phyloP scores from a whole-genome alignment of 106 monocot genomes.

The Phalaenopsis aphrodite region DNA sequence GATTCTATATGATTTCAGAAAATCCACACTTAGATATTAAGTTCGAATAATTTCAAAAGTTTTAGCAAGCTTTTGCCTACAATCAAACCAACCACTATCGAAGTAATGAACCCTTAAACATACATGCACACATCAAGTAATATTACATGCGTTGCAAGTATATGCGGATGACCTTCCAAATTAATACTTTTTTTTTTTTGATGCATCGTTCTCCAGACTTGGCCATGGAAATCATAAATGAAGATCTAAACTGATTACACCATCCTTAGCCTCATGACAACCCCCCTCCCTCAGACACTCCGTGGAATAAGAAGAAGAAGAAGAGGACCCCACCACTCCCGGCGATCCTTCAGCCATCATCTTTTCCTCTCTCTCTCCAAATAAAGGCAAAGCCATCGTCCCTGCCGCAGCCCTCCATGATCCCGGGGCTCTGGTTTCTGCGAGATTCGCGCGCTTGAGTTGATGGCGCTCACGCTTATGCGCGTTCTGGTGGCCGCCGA shows the following conservation, averaged over 20 bases:
- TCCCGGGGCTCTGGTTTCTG: background rate
- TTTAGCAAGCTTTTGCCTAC: too few species aligned
- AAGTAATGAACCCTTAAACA: too few species aligned
- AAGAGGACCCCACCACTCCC: background rate
- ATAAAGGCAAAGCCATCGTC: background rate
- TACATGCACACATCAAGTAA: too few species aligned
- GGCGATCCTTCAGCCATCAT: background rate
- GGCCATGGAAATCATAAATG: background rate
- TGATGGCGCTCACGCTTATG: slow-evolving; percentile 73
- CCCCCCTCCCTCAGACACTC: background rate
- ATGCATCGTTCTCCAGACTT: too few species aligned
- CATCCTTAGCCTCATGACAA: background rate
- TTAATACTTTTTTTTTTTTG: too few species aligned
- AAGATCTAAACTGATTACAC: background rate
- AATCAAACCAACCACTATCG: too few species aligned
- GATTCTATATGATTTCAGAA: too few species aligned
- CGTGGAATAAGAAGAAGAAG: background rate
- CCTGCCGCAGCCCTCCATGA: background rate
- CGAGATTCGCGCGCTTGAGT: slow-evolving; percentile 33
- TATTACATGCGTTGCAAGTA: too few species aligned
- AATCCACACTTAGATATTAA: too few species aligned
- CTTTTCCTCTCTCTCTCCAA: background rate
- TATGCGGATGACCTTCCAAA: too few species aligned
- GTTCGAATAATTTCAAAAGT: too few species aligned
- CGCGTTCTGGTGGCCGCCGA: slow-evolving; percentile 70